phyloP scores from a whole-genome alignment of 2,329 filamentous ascomycete genomes.

The Verticillium isaacii region DNA sequence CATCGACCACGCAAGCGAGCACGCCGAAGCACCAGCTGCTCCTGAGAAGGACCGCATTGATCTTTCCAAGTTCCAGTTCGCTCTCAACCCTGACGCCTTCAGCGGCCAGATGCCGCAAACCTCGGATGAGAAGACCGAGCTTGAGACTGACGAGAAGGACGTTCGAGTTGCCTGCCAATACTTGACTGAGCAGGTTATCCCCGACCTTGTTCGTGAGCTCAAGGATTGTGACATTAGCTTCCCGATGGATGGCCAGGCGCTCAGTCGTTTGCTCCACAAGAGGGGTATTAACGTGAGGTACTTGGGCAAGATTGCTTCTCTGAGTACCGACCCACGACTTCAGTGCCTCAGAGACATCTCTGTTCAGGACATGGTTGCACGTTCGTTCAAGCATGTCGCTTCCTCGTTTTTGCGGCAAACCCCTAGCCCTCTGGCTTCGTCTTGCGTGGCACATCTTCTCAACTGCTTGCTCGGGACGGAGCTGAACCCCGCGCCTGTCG shows the following conservation, averaged over 20 bases:
- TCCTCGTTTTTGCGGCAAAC: slow-evolving; percentile 75
- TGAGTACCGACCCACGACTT: slow-evolving; percentile 67
- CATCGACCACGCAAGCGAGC: slow-evolving; percentile 1
- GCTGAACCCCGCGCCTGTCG: slow-evolving; percentile 70
- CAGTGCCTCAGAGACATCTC: slow-evolving; percentile 72
- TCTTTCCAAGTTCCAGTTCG: slow-evolving; percentile 79
- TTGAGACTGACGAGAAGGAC: slow-evolving; percentile 79
- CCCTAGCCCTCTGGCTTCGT: slow-evolving; percentile 72
- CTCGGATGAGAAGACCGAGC: slow-evolving; percentile 80
- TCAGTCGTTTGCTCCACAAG: slow-evolving; percentile 87
- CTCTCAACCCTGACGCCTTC: slow-evolving; percentile 92
- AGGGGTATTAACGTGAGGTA: slow-evolving; percentile 96
- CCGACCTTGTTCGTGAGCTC: slow-evolving; percentile 80
- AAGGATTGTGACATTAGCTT: slow-evolving; percentile 92
- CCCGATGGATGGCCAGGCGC: slow-evolving; percentile 94
- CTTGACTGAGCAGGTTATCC: slow-evolving; percentile 72
- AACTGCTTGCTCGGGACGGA: slow-evolving; percentile 84
- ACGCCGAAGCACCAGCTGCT: slow-evolving; percentile 21
- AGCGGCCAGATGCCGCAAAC: slow-evolving; percentile 88
- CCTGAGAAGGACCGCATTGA: slow-evolving; percentile 66
- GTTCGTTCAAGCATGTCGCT: slow-evolving; percentile 90
- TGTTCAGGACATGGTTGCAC: slow-evolving; percentile 89
- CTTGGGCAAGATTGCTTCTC: slow-evolving; percentile 74
- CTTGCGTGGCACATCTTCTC: slow-evolving; percentile 79
- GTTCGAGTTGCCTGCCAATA: slow-evolving; percentile 80